Percentiles rank a stretch among this genome's conserved stretches.
These are phyloP conservation scores for Miscanthus sacchariflorus DNA, from an alignment of 202 grass and related monocot genomes.

Conservation along the genomic window DNA sequence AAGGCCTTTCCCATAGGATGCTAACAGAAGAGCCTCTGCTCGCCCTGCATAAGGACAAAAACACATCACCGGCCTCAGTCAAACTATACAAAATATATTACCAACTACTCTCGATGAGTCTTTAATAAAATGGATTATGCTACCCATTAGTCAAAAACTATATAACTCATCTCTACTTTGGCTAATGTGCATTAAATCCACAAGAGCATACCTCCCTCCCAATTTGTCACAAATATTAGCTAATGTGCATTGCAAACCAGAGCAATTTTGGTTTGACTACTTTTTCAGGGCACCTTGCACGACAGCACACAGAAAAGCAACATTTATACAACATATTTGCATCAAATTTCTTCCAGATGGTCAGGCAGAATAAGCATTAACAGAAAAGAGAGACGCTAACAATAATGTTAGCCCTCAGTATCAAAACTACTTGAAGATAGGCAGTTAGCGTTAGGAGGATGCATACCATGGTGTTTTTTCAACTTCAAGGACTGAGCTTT, in stretches of 20 bases:
- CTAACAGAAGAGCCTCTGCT: constrained; percentile 97
- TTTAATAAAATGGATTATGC: constrained; percentile 28
- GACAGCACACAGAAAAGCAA: constrained; percentile 16
- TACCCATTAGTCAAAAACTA: background rate
- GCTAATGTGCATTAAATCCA: background rate
- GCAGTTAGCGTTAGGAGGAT: constrained; percentile 23
- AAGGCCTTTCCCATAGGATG: constrained; percentile 86
- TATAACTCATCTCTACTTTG: background rate
- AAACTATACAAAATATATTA: constrained; percentile 1
- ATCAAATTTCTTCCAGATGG: constrained; percentile 1
- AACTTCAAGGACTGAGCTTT: constrained; percentile 62
- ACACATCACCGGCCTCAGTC: background rate
- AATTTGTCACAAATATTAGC: background rate
- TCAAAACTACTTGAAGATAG: background rate
- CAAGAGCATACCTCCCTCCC: background rate
- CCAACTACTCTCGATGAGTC: background rate
- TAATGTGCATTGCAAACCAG: background rate
- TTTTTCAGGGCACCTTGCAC: constrained; percentile 16
- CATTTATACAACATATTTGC: constrained; percentile 1
- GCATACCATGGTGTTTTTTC: constrained; percentile 96
- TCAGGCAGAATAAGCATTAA: constrained; percentile 10
- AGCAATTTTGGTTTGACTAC: background rate
- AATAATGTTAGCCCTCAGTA: background rate
- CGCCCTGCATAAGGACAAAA: constrained; percentile 51
- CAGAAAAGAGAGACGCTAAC: constrained; percentile 15